Evolutionary conservation across 306 rosid species (phyloP), one percentile per base, ranked within the genome.

Genomic region (Fagus sylvatica): DNA sequence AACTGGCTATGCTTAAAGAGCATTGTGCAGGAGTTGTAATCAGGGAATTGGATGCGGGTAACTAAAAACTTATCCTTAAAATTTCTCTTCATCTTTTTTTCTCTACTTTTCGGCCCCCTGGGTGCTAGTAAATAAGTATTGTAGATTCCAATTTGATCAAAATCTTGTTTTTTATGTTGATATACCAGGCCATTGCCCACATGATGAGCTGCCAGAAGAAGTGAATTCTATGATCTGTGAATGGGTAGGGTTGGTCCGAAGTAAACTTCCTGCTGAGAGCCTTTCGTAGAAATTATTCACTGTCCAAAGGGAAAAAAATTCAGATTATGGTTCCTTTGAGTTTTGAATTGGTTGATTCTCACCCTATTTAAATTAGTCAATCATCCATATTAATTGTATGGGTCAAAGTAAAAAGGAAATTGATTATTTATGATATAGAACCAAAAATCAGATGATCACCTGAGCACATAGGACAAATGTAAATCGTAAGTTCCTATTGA

Each of bases 11-110:
- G 96, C 80, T 94, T 71, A 90, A 83, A 89, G 93, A 94, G 42
- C 89, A 91, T 48, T 90, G 90, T 75, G 84, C 77, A 74, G 80
- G 96, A 69, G 79, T 90, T 60, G n/a, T 48, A 40, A 82, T 94
- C 81, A 91, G 86, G 88, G 88, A 91, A 82, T 72, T 94, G 79
- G 90, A 94, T 85, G 98, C 97, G 7, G 98, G 98, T 91, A 86
- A 37, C 53, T 22, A 69, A 4, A 65, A 28, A 1, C 15, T 13
- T 61, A 69, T 51, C 33, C 66, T 68, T 1, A 51, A 19, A 70
- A 34, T 57, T 32, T 77, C n/a, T 53, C 62, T 46, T 71, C 34
- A n/a, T 72, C 60, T 40, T 30, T 17, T 7, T 17, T 39, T 0
- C 9, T 2, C 16, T 15, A 12, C 51, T 13, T 22, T 22, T 22